Conservation (phyloP, 1,284 basidiomycete genomes). For the Psilocybe mexicana region DNA sequence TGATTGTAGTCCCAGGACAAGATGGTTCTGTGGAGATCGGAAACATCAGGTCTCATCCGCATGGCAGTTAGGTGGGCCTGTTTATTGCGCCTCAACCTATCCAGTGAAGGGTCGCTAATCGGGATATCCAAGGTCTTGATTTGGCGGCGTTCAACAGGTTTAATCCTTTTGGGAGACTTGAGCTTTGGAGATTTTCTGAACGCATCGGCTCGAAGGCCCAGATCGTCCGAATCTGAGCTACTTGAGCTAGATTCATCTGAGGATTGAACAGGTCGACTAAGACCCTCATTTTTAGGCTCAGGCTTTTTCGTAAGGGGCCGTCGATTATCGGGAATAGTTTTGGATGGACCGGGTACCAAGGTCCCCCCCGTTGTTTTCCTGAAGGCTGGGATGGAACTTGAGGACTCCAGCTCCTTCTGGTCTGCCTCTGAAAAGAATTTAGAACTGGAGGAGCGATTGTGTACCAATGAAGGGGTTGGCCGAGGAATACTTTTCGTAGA, state of each 20-base stretch:
- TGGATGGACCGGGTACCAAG: constrained; percentile 10
- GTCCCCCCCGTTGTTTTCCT: constrained; percentile 12
- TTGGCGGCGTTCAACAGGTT: constrained; percentile 60
- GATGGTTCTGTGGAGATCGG: constrained; percentile 77
- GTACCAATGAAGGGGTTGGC: background rate
- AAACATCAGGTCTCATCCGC: constrained; percentile 83
- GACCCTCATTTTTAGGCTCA: constrained; percentile 32
- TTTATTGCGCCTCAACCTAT: constrained; percentile 55
- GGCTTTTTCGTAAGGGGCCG: constrained; percentile 7
- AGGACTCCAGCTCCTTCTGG: constrained; percentile 18
- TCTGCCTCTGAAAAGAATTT: constrained; percentile 24
- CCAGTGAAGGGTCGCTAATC: constrained; percentile 44
- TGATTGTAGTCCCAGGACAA: constrained; percentile 88
- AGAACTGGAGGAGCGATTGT: constrained; percentile 2
- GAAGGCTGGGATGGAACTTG: constrained; percentile 20
- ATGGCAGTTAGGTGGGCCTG: constrained; percentile 65
- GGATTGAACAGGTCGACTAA: constrained; percentile 12
- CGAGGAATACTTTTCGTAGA: constrained; percentile 3
- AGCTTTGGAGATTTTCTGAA: constrained; percentile 45
- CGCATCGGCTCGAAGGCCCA: constrained; percentile 5
- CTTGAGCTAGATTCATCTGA: constrained; percentile 24
- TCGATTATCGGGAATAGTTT: constrained; percentile 3
- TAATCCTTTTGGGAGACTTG: constrained; percentile 58
- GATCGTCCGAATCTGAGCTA: constrained; percentile 39
- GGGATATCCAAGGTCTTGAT: constrained; percentile 72